Base-by-base conservation (phyloP, 2,329 filamentous ascomycete species). In the Neofusicoccum umdonicola region DNA sequence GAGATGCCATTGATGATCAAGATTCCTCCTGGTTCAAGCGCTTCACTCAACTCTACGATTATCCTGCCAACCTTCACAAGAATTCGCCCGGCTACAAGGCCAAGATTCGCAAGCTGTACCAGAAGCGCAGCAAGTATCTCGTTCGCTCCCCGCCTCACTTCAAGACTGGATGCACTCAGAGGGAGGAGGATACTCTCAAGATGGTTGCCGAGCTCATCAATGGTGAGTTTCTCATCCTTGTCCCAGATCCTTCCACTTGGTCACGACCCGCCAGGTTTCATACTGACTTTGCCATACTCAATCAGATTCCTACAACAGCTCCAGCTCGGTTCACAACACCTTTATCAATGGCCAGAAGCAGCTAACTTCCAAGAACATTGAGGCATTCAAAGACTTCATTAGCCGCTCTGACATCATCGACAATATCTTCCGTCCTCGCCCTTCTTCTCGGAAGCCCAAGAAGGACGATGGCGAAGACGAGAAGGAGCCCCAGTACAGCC, bases 1-100 rank as follows among this genome's bases (percentile, higher is more conserved):
- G 74, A 39, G 62, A 74, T 67, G 76, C 80, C 6, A 71, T 84
- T 62, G 74, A 80, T 35, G 75, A 72, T 4, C 76, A 79, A 47
- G 68, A 74, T 9, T 79, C 77, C 6, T 81, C 84, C 69, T 86
- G 83, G 83, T 78, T 80, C 41, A 67, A 70, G 42, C 76, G 73
- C 17, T 85, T 82, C 68, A 69, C 74, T 13, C 63, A 72, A 22
- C 72, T 64, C 31, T 86, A 79, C 67, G 83, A 83, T 37, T 64
- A 68, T 56, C 67, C 66, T 3, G 41, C 65, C 0, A 66, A 45
- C 5, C 8, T 41, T 17, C 35, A 31, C 39, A 41, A 37, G 11
- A 44, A 68, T 56, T 61, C 52, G 31, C 47, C 71, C 50, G 57
- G 61, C 62, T 50, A 64, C 62, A 75, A 76, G 61, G 54, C 67